Evolutionary conservation across 1,139 yeast species (phyloP).

Genomic region (Diutina scorzettiae): DNA sequence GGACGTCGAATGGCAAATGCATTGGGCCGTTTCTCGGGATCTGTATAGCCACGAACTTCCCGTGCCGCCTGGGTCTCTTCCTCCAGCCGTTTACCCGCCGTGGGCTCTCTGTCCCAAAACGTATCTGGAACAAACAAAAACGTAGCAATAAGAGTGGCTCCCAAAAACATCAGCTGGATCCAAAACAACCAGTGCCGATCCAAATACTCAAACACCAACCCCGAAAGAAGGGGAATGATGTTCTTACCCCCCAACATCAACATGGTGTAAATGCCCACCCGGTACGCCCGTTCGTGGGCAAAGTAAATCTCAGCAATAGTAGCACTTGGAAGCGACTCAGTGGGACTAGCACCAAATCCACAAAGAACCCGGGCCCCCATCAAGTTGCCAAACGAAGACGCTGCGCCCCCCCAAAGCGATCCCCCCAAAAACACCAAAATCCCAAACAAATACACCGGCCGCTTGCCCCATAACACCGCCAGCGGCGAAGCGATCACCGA

Average conservation of each 20-base stretch:
- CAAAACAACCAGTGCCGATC: slow-evolving; percentile 54
- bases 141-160: slow-evolving; percentile 31
- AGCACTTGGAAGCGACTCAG: slow-evolving; percentile 50
- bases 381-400: slow-evolving; percentile 35
- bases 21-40: slow-evolving; percentile 22
- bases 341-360: slow-evolving; percentile 51
- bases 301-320: slow-evolving; percentile 54
- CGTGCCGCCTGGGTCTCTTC: slow-evolving; percentile 40
- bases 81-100: slow-evolving; percentile 35
- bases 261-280: slow-evolving; percentile 51
- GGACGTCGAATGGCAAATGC: slow-evolving; percentile 19
- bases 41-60: slow-evolving; percentile 20
- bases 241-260: slow-evolving; percentile 53
- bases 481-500: slow-evolving; percentile 48
- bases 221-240: slow-evolving; percentile 44
- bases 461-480: slow-evolving; percentile 49
- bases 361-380: slow-evolving; percentile 47
- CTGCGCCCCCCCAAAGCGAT: slow-evolving; percentile 41
- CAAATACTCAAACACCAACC: slow-evolving; percentile 36
- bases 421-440: slow-evolving; percentile 40
- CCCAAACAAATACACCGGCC: slow-evolving; percentile 41
- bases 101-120: slow-evolving; percentile 49
- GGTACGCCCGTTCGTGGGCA: slow-evolving; percentile 54
- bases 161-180: slow-evolving; percentile 44
- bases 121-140: slow-evolving; percentile 54